Percentiles rank a stretch among this genome's conserved stretches.
These are phyloP conservation scores for Kwoniella botswanensis DNA, from an alignment of 768 basidiomycete species.

Conservation along the genomic window DNA sequence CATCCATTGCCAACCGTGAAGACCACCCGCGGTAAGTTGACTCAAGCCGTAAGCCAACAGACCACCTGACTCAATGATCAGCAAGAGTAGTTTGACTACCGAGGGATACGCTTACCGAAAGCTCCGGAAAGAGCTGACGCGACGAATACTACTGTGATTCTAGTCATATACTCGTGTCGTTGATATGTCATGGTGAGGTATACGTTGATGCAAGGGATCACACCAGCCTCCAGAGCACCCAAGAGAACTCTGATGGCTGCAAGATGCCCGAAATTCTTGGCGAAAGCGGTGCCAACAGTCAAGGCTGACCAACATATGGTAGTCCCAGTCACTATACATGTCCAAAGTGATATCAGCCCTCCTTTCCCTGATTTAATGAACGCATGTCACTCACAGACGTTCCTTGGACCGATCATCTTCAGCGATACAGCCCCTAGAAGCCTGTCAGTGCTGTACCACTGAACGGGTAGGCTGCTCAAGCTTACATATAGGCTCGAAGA, in stretches of 20 bases:
- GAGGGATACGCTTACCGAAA: slow-evolving; percentile 13
- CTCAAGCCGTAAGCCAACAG: slow-evolving; percentile 80
- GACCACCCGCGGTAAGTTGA: slow-evolving; percentile 61
- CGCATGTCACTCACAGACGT: slow-evolving; percentile 10
- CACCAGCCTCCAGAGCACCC: slow-evolving; percentile 34
- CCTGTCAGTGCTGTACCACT: not conserved
- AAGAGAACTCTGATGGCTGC: slow-evolving; percentile 29
- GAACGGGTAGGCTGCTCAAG: not conserved
- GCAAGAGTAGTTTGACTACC: not conserved
- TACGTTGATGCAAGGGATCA: slow-evolving; percentile 27
- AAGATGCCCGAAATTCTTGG: slow-evolving; percentile 30
- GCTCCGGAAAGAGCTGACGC: slow-evolving; percentile 84
- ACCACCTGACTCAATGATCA: slow-evolving; percentile 58
- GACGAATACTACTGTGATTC: slow-evolving; percentile 75
- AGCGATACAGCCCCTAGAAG: slow-evolving; percentile 7
- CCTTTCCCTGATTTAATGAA: not conserved
- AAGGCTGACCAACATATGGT: slow-evolving; percentile 22
- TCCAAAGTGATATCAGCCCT: not conserved
- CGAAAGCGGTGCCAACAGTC: slow-evolving; percentile 30
- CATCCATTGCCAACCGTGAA: slow-evolving; percentile 45
- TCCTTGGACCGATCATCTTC: slow-evolving; percentile 16
- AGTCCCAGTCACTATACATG: slow-evolving; percentile 20
- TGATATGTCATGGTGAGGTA: slow-evolving; percentile 37
- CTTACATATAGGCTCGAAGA: slow-evolving; percentile 17
- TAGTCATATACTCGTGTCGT: slow-evolving; percentile 31